Percentiles rank a stretch among this genome's conserved stretches.
Conservation (phyloP, 2,329 filamentous ascomycete genomes). For the Myrmaecium sp. region DNA sequence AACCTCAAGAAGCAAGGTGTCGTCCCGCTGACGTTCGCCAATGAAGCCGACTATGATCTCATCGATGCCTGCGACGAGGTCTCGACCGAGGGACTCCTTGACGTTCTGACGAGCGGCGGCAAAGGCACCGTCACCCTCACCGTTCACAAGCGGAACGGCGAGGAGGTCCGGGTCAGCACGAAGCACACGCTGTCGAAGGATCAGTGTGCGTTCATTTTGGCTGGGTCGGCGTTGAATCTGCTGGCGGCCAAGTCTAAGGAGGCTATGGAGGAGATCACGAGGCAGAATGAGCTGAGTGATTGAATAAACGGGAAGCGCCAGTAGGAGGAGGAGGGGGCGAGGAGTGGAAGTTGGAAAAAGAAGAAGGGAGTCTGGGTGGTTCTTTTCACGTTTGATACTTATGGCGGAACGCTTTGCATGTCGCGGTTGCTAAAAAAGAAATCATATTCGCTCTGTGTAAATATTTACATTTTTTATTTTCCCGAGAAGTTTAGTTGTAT, state of each 20-base stretch:
- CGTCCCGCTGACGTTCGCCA: conserved; percentile 76
- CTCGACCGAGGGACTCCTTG: conserved; percentile 63
- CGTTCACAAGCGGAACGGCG: conserved; percentile 34
- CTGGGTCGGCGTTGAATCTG: conserved; percentile 84
- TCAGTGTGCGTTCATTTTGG: conserved; percentile 81
- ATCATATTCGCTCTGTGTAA: too few relatives aligned
- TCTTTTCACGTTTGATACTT: too few relatives aligned
- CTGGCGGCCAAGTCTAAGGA: conserved; percentile 45
- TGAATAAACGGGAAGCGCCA: too few relatives aligned
- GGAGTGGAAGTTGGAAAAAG: too few relatives aligned
- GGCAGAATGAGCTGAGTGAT: conserved; percentile 21
- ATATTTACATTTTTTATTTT: too few relatives aligned
- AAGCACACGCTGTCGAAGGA: conserved; percentile 79
- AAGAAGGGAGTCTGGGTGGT: too few relatives aligned
- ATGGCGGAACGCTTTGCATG: too few relatives aligned
- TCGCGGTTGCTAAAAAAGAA: too few relatives aligned
- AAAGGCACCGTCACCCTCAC: conserved; percentile 56
- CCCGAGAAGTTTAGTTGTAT: too few relatives aligned
- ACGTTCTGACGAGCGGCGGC: conserved; percentile 65
- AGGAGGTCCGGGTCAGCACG: conserved; percentile 54
- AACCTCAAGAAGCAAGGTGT: conserved; percentile 97
- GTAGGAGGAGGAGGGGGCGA: too few relatives aligned
- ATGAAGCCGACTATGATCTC: conserved; percentile 75
- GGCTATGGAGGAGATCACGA: conserved; percentile 18
- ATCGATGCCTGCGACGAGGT: conserved; percentile 75